phyloP scores from a whole-genome alignment of 2,329 filamentous ascomycete genomes.

The Didymella exigua region DNA sequence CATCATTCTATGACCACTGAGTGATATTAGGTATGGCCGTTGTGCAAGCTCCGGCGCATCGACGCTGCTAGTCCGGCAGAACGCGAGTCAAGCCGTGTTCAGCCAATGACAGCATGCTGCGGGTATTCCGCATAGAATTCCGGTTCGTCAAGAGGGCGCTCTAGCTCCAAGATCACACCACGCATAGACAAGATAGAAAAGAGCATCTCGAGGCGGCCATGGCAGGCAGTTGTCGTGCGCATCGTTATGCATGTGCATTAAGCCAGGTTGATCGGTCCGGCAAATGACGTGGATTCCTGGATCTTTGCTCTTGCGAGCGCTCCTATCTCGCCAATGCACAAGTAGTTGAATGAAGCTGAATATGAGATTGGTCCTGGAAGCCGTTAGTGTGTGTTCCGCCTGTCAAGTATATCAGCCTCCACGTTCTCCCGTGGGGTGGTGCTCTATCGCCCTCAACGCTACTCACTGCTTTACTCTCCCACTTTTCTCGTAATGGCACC shows the following conservation, averaged over 20 bases:
- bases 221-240: slow-evolving; percentile 36
- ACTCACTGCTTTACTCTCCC: slow-evolving; percentile 25
- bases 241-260: slow-evolving; percentile 44
- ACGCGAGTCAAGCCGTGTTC: slow-evolving; percentile 31
- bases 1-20: slow-evolving; percentile 32
- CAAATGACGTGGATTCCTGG: slow-evolving; percentile 47
- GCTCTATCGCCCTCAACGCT: slow-evolving; percentile 32
- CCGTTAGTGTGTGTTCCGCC: slow-evolving; percentile 35
- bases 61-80: slow-evolving; percentile 41
- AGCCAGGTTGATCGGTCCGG: slow-evolving; percentile 46
- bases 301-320: slow-evolving; percentile 38
- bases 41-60: slow-evolving; percentile 32
- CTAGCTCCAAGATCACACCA: slow-evolving; percentile 42
- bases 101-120: slow-evolving; percentile 23
- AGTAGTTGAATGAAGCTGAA: slow-evolving; percentile 28
- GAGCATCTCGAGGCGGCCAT: slow-evolving; percentile 41
- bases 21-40: slow-evolving; percentile 23
- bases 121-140: slow-evolving; percentile 12
- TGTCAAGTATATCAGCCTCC: slow-evolving; percentile 48
- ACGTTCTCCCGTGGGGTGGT: slow-evolving; percentile 47
- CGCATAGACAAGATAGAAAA: slow-evolving; percentile 44
- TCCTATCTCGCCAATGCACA: slow-evolving; percentile 48
- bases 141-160: slow-evolving; percentile 37
- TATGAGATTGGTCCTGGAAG: slow-evolving; percentile 33
- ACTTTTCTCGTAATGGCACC: slow-evolving; percentile 48